Evolutionary conservation across 2,329 filamentous ascomycete species (phyloP).

Genomic region (Epichloe glyceriae): DNA sequence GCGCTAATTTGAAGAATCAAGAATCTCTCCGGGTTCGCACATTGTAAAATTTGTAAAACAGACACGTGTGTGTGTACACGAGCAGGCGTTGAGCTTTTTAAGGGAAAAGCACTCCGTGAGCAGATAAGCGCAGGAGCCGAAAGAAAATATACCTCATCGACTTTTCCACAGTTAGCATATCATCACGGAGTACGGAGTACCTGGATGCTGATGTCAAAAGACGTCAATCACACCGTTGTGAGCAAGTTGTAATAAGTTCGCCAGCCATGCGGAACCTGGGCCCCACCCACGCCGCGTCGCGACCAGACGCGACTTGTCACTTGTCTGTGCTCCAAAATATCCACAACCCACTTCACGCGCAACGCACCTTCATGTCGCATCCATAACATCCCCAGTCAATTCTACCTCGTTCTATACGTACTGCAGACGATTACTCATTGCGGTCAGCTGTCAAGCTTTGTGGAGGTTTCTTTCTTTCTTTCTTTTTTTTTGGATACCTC

Average conservation of each 20-base stretch:
- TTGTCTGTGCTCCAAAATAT: slow-evolving; percentile 10
- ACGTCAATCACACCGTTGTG: background rate
- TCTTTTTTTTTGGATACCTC: background rate
- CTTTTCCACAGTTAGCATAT: too few species aligned
- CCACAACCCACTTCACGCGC: background rate
- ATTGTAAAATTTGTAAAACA: slow-evolving; percentile 33
- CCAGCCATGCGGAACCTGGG: background rate
- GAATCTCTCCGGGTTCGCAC: too few species aligned
- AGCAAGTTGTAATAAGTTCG: too few species aligned
- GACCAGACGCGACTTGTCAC: slow-evolving; percentile 14
- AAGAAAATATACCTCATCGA: too few species aligned
- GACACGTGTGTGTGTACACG: slow-evolving; percentile 3
- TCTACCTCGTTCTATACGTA: background rate
- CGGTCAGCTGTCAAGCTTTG: too few species aligned
- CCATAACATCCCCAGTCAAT: background rate
- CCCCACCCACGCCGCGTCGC: slow-evolving; percentile 11
- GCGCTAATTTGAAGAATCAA: slow-evolving; percentile 49
- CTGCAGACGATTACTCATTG: background rate
- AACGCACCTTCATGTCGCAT: background rate
- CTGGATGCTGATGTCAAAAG: background rate
- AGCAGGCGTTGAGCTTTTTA: background rate
- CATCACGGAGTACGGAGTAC: too few species aligned
- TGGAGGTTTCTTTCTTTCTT: too few species aligned
- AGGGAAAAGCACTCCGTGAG: background rate
- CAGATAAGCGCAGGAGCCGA: background rate